These are phyloP conservation scores for Zychaea mexicana DNA, from an alignment of 371 early-diverging fungal species.

Conservation along the genomic window DNA sequence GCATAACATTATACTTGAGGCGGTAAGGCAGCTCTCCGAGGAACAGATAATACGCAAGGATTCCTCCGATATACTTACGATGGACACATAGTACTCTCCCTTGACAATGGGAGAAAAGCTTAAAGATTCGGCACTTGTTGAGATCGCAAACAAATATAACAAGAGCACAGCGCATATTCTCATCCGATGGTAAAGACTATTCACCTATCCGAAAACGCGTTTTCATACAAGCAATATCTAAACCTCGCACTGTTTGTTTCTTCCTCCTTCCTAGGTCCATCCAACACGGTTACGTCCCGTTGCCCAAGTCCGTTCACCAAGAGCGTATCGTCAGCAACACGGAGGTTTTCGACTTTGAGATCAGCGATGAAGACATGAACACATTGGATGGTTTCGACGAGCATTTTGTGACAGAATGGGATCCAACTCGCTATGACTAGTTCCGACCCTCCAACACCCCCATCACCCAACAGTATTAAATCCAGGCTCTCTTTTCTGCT, in stretches of 20 bases:
- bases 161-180: constrained; percentile 52
- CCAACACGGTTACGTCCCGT: constrained; percentile 49
- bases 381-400: constrained; percentile 45
- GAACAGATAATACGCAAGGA: neutral
- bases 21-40: no score
- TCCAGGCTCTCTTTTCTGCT: no score
- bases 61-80: no score
- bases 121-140: constrained; percentile 40
- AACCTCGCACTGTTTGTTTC: no score
- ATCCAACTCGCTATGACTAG: constrained; percentile 30
- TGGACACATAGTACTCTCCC: constrained; percentile 43
- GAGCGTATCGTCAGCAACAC: constrained; percentile 56
- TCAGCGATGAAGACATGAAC: constrained; percentile 57
- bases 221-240: no score
- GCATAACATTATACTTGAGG: constrained; percentile 54
- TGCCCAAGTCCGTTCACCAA: constrained; percentile 59
- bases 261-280: no score
- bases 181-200: constrained; percentile 23
- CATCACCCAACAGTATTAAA: neutral
- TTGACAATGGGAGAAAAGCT: constrained; percentile 54
- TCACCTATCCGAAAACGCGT: neutral
- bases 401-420: constrained; percentile 34
- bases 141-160: constrained; percentile 46
- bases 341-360: constrained; percentile 53
- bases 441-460: neutral